Evolutionary conservation across 768 basidiomycete species (phyloP), one percentile per base, ranked within the genome.

Genomic region (Tricholoma saponaceum): DNA sequence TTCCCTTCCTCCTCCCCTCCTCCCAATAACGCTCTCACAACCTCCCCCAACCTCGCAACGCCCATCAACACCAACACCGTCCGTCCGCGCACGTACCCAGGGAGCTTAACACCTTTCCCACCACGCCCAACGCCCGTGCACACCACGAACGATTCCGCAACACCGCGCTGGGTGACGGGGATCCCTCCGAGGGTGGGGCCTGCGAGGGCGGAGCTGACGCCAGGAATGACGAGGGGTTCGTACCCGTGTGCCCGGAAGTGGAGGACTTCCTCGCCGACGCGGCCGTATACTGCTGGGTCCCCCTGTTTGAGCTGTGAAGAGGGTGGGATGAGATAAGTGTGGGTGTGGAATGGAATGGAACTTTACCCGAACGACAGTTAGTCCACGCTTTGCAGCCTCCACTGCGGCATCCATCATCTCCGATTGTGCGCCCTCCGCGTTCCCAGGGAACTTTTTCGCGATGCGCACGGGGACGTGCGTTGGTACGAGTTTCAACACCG

Each of bases 361-460:
- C n/a, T 89, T 50, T 65, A 92, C 91, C 54, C 96, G 79, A 32
- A 99, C 90, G 23, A 99, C 95, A 5, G 85, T 89, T 58, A 93
- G 73, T 0, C 96, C 97, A 16, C 78, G 79, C 51, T 72, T 76
- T 0, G 93, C 95, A 12, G 87, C 94, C 30, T 89, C 89, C 8
- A 98, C 74, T 2, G 94, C 97, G 4, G 88, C 84, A 58, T 90
- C 84, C 93, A 97, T 96, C 80, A 98, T 85, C 73, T 98, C 97
- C 35, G 79, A 82, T 70, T 99, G 97, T 1, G 95, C 94, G 13
- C 89, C 88, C 51, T 99, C 96, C 2, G 94, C 92, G 67, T 98
- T 98, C 0, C 97, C 97, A 0, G 97, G 97, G 74, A 96, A 98
- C 67, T 99, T 99, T 62, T 89, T 88, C 16, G 97, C 97, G 64